phyloP scores from a whole-genome alignment of 1,139 yeast genomes.

The Suhomyces ambrosiae region DNA sequence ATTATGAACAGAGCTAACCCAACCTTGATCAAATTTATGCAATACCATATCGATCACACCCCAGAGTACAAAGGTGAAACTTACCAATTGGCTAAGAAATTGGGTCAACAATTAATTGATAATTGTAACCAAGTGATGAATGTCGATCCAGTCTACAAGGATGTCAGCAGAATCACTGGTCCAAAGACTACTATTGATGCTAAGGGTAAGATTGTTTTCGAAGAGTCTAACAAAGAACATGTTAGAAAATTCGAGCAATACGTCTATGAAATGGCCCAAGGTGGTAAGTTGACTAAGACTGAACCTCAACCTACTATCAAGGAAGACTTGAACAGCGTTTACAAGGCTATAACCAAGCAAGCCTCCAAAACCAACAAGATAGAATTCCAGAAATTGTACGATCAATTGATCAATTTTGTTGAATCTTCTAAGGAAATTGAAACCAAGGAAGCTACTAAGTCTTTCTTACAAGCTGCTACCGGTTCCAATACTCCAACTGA shows the following conservation, averaged over 20 bases:
- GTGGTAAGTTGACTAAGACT: slow-evolving; percentile 75
- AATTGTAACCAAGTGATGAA: slow-evolving; percentile 88
- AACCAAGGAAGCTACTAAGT: slow-evolving; percentile 47
- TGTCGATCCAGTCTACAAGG: slow-evolving; percentile 89
- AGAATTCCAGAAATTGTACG: slow-evolving; percentile 79
- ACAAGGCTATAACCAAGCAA: slow-evolving; percentile 78
- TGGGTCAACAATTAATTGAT: slow-evolving; percentile 92
- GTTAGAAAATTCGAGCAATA: slow-evolving; percentile 95
- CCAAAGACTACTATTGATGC: slow-evolving; percentile 88
- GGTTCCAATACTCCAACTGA: slow-evolving; percentile 49
- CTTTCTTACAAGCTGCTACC: slow-evolving; percentile 37
- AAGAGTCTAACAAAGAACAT: slow-evolving; percentile 84
- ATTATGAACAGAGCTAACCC: slow-evolving; percentile 98
- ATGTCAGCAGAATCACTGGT: slow-evolving; percentile 90
- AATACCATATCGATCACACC: slow-evolving; percentile 91
- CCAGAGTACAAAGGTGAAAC: slow-evolving; percentile 88
- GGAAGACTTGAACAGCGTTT: slow-evolving; percentile 83
- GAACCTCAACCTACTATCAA: slow-evolving; percentile 70
- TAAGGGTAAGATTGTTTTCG: slow-evolving; percentile 83
- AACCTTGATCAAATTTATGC: slow-evolving; percentile 92
- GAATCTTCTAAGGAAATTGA: slow-evolving; percentile 69
- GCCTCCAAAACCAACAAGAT: slow-evolving; percentile 64
- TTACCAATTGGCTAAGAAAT: slow-evolving; percentile 82
- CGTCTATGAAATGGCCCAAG: slow-evolving; percentile 95
- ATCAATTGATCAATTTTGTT: slow-evolving; percentile 73